Evolutionary conservation across 768 basidiomycete genomes (phyloP).

Genomic region (Auriculariales sp.): DNA sequence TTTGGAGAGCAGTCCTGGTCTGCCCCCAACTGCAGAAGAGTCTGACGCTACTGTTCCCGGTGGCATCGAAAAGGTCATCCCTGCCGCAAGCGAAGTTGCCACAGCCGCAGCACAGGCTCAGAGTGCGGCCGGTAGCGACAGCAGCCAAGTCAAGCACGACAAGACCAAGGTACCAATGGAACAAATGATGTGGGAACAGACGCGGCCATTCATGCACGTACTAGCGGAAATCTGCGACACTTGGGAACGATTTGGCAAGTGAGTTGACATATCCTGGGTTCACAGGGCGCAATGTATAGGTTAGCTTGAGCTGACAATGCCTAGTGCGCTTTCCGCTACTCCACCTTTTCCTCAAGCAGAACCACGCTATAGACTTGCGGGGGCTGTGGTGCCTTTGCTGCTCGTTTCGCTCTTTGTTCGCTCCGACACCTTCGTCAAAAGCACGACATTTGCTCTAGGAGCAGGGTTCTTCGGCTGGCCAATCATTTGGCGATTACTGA

Average conservation of each 20-base stretch:
- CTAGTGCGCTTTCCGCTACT: slow-evolving; percentile 23
- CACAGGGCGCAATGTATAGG: too few relatives aligned
- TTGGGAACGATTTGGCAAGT: slow-evolving; percentile 23
- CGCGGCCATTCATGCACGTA: slow-evolving; percentile 19
- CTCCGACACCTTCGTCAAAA: slow-evolving; percentile 17
- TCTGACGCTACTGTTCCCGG: neutral
- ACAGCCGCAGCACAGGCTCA: slow-evolving; percentile 15
- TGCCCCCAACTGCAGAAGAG: neutral
- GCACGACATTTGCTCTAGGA: slow-evolving; percentile 18
- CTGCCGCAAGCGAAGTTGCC: slow-evolving; percentile 17
- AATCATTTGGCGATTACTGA: slow-evolving; percentile 14
- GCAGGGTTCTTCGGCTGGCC: slow-evolving; percentile 28
- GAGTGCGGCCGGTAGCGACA: slow-evolving; percentile 12
- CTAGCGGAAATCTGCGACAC: slow-evolving; percentile 22
- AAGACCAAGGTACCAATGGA: slow-evolving; percentile 19
- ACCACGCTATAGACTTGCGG: slow-evolving; percentile 17
- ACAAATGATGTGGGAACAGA: slow-evolving; percentile 19
- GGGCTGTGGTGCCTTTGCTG: slow-evolving; percentile 16
- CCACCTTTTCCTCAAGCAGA: slow-evolving; percentile 19
- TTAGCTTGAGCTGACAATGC: neutral
- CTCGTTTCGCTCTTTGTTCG: slow-evolving; percentile 16
- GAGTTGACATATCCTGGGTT: neutral
- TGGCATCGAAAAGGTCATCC: slow-evolving; percentile 13
- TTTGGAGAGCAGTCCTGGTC: neutral
- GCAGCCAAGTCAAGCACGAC: slow-evolving; percentile 11